Evolutionary conservation across 1,284 basidiomycete genomes (phyloP).

Genomic region (Trichosporon sp.): DNA sequence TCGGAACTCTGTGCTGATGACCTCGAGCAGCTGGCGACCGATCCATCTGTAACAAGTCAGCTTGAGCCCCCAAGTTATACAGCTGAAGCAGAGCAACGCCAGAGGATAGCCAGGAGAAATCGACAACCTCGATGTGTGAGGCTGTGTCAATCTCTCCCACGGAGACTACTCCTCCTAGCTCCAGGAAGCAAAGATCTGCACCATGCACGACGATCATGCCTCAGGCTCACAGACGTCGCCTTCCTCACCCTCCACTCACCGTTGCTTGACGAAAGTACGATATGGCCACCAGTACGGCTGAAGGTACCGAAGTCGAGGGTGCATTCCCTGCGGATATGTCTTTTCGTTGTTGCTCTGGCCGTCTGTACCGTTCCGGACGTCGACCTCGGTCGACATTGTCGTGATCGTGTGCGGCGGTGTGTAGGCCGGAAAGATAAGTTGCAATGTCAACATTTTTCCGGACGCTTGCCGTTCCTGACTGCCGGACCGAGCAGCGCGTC

Average conservation of each 20-base stretch:
- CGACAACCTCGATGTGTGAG: too few species aligned
- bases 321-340: slow-evolving; percentile 32
- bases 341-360: background rate
- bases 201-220: background rate
- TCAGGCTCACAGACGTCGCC: background rate
- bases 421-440: background rate
- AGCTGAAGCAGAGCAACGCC: background rate
- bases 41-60: slow-evolving; percentile 25
- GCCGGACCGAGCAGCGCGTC: background rate
- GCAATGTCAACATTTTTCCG: slow-evolving; percentile 3
- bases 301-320: slow-evolving; percentile 48
- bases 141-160: too few species aligned
- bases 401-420: background rate
- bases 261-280: slow-evolving; percentile 82
- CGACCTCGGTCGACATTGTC: background rate
- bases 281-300: slow-evolving; percentile 55
- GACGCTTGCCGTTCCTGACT: slow-evolving; percentile 1
- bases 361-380: background rate
- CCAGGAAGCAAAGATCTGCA: background rate
- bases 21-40: slow-evolving; percentile 56
- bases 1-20: slow-evolving; percentile 82
- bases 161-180: background rate
- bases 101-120: too few species aligned
- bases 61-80: background rate
- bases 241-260: slow-evolving; percentile 58